These are phyloP conservation scores for Aspergillus olivimuriae DNA, from an alignment of 495 filamentous ascomycete species.

Conservation along the genomic window DNA sequence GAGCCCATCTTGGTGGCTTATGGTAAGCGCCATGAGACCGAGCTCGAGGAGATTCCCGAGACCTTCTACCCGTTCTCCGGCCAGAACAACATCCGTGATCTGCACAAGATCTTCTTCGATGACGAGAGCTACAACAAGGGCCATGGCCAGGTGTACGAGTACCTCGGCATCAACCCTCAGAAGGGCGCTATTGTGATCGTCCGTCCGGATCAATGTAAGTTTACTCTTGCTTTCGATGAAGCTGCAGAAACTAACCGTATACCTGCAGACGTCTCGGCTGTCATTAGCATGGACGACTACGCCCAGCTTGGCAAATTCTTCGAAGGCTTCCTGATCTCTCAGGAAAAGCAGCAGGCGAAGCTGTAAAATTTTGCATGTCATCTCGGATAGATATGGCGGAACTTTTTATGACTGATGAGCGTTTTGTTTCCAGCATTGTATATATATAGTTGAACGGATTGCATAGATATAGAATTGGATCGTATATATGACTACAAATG, in stretches of 20 bases:
- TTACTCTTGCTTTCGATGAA: not conserved
- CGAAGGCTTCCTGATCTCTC: slow-evolving; percentile 25
- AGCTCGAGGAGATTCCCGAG: slow-evolving; percentile 52
- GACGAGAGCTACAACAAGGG: slow-evolving; percentile 60
- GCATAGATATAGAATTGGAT: not conserved
- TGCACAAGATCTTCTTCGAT: slow-evolving; percentile 60
- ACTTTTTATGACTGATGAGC: not conserved
- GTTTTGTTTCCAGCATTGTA: not conserved
- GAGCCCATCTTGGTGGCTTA: slow-evolving; percentile 53
- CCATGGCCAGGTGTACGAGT: slow-evolving; percentile 59
- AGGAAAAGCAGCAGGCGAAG: slow-evolving; percentile 12
- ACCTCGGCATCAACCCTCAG: slow-evolving; percentile 48
- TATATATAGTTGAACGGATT: not conserved
- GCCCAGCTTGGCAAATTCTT: slow-evolving; percentile 36
- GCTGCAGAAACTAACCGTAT: not conserved
- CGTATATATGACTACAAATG: not conserved
- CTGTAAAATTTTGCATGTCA: not conserved
- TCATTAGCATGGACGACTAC: slow-evolving; percentile 28
- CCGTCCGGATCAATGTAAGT: slow-evolving; percentile 63
- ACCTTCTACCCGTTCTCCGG: slow-evolving; percentile 55
- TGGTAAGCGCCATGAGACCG: slow-evolving; percentile 45
- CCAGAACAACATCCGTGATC: slow-evolving; percentile 52
- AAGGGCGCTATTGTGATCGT: slow-evolving; percentile 55
- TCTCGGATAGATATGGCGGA: too few relatives aligned
- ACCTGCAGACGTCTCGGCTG: slow-evolving; percentile 30